Percentiles rank a stretch among this genome's conserved stretches.
phyloP scores from a whole-genome alignment of 495 filamentous ascomycete genomes.

The Penicillium odoratum region DNA sequence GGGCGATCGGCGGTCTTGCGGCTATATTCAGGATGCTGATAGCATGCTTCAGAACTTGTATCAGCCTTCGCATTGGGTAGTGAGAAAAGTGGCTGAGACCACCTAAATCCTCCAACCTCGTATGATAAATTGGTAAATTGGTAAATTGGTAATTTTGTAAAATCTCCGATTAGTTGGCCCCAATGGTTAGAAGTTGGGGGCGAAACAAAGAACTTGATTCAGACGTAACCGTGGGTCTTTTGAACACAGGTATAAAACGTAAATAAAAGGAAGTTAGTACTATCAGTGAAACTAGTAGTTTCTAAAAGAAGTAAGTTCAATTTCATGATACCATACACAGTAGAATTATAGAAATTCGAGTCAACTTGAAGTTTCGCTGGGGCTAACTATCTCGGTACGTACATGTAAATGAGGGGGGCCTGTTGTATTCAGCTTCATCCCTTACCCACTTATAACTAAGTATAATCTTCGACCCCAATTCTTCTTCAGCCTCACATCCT shows the following conservation, averaged over 20 bases:
- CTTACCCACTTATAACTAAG: background rate
- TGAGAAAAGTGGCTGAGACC: conserved; percentile 55
- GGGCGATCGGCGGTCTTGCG: conserved; percentile 54
- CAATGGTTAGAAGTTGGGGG: conserved; percentile 5
- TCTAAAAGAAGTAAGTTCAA: no score
- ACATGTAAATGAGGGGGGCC: background rate
- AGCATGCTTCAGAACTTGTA: conserved; percentile 88
- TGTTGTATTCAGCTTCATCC: background rate
- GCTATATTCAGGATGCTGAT: conserved; percentile 80
- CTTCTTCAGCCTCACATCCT: conserved; percentile 10
- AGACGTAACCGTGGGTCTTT: conserved; percentile 3
- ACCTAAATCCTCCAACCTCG: background rate
- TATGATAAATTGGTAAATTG: no score
- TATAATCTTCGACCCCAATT: conserved; percentile 3
- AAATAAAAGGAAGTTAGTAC: background rate
- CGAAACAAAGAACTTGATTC: conserved; percentile 9
- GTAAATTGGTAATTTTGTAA: background rate
- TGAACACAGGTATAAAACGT: background rate
- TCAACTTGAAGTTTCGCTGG: no score
- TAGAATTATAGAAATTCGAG: no score
- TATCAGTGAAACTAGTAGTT: no score
- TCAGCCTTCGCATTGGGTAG: conserved; percentile 77
- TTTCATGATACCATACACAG: no score
- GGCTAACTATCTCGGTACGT: background rate
- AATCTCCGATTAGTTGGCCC: background rate